Evolutionary conservation across 1,284 basidiomycete species (phyloP), one percentile per base, ranked within the genome.

Genomic region (Leccinum subspadiceum): DNA sequence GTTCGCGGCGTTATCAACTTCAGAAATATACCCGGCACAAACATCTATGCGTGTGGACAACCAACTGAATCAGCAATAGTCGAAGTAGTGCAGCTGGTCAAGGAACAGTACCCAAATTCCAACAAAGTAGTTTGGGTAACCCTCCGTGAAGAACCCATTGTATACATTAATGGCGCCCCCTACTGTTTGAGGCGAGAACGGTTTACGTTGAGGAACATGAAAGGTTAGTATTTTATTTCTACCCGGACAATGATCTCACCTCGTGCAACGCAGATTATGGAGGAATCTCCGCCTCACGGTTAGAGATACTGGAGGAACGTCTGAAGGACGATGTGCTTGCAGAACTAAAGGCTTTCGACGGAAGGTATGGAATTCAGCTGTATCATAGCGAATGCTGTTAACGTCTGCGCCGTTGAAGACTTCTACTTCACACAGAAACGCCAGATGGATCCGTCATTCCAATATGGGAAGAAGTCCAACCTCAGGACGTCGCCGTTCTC

Each of bases 1-100:
- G 83, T 99, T 51, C 89, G 93, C 1, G 97, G 97, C 8, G 94
- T 94, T 1, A 91, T 94, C 75, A 98, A 98, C 71, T 98, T 98
- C 80, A 85, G 96, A 57, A 89, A 91, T 60, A 86, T 98, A 31
- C 84, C 88, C 0, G 83, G 82, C 3, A 91, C 89, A n/a, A 88
- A 88, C 56, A 90, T 98, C 53, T 98, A 94, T 67, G 94, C 94
- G 0, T 83, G 94, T 37, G 92, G 96, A 0, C 97, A 99, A 75
- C 97, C 97, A 1, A 95, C 94, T 0, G 81, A 93, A 58, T 90
- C 93, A 60, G 97, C 96, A 3, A 90, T 99, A 56, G 85, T 90
- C 56, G 87, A 90, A 57, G 94, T 98, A 1, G 84, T 98, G 9
- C 75, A 79, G 2, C 80, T 84, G n/a, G 82, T 94, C 53, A 87